Evolutionary conservation across 331 rosid genomes (phyloP), one percentile per base, ranked within the genome.

Genomic region (Acacia pycnantha): DNA sequence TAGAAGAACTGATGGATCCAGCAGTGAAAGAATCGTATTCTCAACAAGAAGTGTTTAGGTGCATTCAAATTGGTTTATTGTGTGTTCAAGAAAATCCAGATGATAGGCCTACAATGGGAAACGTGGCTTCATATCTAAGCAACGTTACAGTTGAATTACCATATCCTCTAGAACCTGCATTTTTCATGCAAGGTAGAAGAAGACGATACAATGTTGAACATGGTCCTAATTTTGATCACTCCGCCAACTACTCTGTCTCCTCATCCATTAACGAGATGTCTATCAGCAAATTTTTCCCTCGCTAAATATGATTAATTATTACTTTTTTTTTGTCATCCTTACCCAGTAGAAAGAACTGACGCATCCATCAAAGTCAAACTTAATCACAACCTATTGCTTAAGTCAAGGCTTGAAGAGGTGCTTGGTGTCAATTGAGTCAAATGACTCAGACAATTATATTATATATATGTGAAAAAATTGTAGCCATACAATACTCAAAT

Each of bases 211-310:
- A 18, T 7, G 58, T 11, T 41, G 70, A 35, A 54, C 31, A 37
- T 0, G 44, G 24, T 37, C 15, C 35, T 0, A 48, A 41, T 16
- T 70, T 31, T 40, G 82, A 54, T 6, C 44, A 21, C 15, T 35
- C 46, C 16, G 18, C 69, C 6, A 69, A 53, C 12, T 15, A 29
- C 29, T 40, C 41, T 29, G 8, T 5, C 33, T 19, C 67, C 5
- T 26, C 37, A 14, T 70, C 82, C 22, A 26, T 40, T 27, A 79
- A 79, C 43, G 82, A 79, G 74, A 79, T 79, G 77, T 79, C 77
- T 41, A 26, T 54, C 5, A 79, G 59, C 59, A 41, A 10, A 11
- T 79, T 65, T 54, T 40, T 68, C 43, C 82, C 82, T 53, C 77
- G 82, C 21, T 70, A 47, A 48, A 19, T 11, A 70, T 13, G 16